Evolutionary conservation across 2,329 filamentous ascomycete genomes (phyloP).

Genomic region (Penicillium sp.): DNA sequence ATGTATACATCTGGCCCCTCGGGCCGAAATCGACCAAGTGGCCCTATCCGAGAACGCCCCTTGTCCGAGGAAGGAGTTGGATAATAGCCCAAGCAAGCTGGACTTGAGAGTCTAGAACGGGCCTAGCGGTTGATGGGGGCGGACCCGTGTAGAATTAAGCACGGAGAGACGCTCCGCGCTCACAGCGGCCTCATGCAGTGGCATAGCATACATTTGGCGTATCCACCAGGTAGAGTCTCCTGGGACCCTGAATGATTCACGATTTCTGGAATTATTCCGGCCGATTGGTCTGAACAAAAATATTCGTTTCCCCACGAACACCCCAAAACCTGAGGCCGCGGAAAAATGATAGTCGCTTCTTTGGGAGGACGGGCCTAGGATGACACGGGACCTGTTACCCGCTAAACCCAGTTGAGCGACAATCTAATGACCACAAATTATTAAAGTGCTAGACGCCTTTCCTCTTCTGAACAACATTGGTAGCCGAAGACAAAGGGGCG

Average conservation of each 20-base stretch:
- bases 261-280: not conserved
- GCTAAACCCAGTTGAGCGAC: not conserved
- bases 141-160: slow-evolving; percentile 25
- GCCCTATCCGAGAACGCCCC: not conserved
- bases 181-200: not conserved
- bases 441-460: not conserved
- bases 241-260: too few species aligned
- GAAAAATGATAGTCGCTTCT: not conserved
- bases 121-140: slow-evolving; percentile 25
- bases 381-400: not conserved
- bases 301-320: not conserved
- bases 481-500: not conserved
- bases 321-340: not conserved
- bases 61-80: not conserved
- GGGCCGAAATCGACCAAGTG: slow-evolving; percentile 10
- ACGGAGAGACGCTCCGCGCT: slow-evolving; percentile 27
- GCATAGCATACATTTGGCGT: not conserved
- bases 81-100: slow-evolving; percentile 4
- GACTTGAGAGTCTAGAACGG: slow-evolving; percentile 5
- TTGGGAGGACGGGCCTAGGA: not conserved
- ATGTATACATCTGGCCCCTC: not conserved
- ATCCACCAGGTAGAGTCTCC: not conserved
- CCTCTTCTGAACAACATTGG: not conserved
- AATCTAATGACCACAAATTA: not conserved
- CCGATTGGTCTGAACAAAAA: not conserved